phyloP scores from a whole-genome alignment of 768 basidiomycete species.

The Calocybe indica region DNA sequence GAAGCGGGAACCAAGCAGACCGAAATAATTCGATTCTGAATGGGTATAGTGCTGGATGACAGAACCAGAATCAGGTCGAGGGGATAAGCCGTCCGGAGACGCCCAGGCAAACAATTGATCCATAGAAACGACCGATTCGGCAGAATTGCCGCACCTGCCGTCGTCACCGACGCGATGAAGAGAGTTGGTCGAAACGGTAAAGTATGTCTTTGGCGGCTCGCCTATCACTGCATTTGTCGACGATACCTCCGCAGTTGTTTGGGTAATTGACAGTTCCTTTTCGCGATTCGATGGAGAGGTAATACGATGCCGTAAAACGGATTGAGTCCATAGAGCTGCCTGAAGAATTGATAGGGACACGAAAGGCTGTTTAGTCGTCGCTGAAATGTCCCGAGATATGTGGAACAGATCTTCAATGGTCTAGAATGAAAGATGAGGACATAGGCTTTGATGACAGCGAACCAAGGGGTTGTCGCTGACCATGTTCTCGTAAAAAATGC shows the following conservation, averaged over 20 bases:
- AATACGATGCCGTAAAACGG: constrained; percentile 57
- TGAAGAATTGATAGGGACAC: constrained; percentile 66
- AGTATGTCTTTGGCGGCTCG: constrained; percentile 37
- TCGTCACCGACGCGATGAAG: constrained; percentile 74
- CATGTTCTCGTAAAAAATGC: constrained; percentile 87
- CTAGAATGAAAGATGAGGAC: constrained; percentile 31
- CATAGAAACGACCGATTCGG: constrained; percentile 42
- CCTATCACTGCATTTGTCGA: constrained; percentile 8
- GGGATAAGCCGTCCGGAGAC: constrained; percentile 13
- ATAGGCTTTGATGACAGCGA: not conserved
- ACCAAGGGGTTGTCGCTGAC: constrained; percentile 30
- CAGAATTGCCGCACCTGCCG: constrained; percentile 31
- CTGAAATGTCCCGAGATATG: constrained; percentile 72
- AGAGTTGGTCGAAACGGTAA: constrained; percentile 61
- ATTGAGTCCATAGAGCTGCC: constrained; percentile 75
- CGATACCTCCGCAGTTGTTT: constrained; percentile 47
- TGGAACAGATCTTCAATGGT: constrained; percentile 71
- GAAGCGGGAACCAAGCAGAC: constrained; percentile 43
- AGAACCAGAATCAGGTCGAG: not conserved
- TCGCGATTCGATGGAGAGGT: constrained; percentile 36
- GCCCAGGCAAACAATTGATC: constrained; percentile 59
- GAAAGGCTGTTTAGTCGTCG: constrained; percentile 60
- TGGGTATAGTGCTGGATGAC: too few relatives aligned
- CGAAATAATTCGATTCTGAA: constrained; percentile 58
- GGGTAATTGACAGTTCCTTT: constrained; percentile 66